Conservation (phyloP, 2,329 filamentous ascomycete species). For the Microsporum ferrugineum region DNA sequence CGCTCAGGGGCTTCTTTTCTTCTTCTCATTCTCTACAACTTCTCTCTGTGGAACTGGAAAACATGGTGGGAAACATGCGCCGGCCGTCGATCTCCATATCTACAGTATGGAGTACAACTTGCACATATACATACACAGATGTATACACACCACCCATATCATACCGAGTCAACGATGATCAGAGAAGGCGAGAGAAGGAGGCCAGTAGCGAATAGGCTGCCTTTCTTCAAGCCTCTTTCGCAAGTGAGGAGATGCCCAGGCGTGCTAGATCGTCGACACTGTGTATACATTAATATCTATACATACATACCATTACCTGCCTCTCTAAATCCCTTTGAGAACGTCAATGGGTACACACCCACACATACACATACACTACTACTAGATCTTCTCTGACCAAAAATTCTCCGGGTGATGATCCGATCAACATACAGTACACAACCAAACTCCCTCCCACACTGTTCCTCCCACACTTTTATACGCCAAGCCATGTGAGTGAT, state of each 20-base stretch:
- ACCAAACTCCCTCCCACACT: neutral
- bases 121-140: neutral
- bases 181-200: neutral
- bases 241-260: neutral
- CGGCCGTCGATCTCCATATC: neutral
- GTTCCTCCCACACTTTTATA: neutral
- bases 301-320: neutral
- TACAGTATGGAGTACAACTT: neutral
- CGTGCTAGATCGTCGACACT: neutral
- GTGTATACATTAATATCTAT: neutral
- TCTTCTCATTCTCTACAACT: neutral
- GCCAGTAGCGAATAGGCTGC: neutral
- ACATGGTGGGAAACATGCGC: neutral
- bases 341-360: neutral
- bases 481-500: constrained; percentile 5
- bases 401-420: constrained; percentile 2
- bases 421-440: neutral
- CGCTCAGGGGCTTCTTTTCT: neutral
- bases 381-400: neutral
- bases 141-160: neutral
- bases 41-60: neutral
- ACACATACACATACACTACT: neutral
- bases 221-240: neutral
- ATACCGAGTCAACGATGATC: neutral
- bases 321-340: neutral